Conservation (phyloP, 352 stramenopile genomes). For the Phytophthora macrochlamydospora region DNA sequence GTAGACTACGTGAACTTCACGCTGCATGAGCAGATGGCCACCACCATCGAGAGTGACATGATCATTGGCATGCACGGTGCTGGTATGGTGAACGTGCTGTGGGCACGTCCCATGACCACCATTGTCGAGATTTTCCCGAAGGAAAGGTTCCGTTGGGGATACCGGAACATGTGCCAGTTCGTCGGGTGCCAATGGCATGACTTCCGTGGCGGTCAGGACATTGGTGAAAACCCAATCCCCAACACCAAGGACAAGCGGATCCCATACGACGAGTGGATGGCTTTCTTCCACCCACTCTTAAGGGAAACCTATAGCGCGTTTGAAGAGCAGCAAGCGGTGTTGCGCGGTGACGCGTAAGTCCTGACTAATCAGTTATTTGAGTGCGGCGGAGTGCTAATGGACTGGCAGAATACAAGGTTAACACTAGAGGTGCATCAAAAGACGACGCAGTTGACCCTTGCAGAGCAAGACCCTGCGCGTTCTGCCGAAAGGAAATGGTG, state of each 20-base stretch:
- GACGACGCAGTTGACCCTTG: slow-evolving; percentile 9
- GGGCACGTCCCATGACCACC: slow-evolving; percentile 48
- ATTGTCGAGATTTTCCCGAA: slow-evolving; percentile 72
- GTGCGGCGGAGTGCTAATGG: not conserved
- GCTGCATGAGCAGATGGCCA: slow-evolving; percentile 62
- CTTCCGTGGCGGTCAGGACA: slow-evolving; percentile 41
- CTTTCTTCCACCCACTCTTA: slow-evolving; percentile 60
- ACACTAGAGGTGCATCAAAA: slow-evolving; percentile 26
- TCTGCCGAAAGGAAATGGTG: not conserved
- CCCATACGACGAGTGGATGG: slow-evolving; percentile 51
- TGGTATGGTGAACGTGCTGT: slow-evolving; percentile 75
- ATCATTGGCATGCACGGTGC: slow-evolving; percentile 82
- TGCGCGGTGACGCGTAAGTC: slow-evolving; percentile 20
- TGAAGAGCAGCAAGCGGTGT: slow-evolving; percentile 19
- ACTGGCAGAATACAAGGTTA: slow-evolving; percentile 7
- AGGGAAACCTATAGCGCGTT: slow-evolving; percentile 21
- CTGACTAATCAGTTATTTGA: slow-evolving; percentile 26
- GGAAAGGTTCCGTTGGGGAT: slow-evolving; percentile 58
- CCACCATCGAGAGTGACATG: slow-evolving; percentile 63
- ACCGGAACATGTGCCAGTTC: slow-evolving; percentile 75
- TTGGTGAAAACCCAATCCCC: slow-evolving; percentile 20
- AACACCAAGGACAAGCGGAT: slow-evolving; percentile 65
- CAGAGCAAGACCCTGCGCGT: slow-evolving; percentile 8
- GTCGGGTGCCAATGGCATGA: slow-evolving; percentile 65
- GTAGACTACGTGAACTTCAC: slow-evolving; percentile 65